These are phyloP conservation scores for Gracilaria gracilis DNA, from an alignment of 23 red algal genomes.

Conservation along the genomic window DNA sequence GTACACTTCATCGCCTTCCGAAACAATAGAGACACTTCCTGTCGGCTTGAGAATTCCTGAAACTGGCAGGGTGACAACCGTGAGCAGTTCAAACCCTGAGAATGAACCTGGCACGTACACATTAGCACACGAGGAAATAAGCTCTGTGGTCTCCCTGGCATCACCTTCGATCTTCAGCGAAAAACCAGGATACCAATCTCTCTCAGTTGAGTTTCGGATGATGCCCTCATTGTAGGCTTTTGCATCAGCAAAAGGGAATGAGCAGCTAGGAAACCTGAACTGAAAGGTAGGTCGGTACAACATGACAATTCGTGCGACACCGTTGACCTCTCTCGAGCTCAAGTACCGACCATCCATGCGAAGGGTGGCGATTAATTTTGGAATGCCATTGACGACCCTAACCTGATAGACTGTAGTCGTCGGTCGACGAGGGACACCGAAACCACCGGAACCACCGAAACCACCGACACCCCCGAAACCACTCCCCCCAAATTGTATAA, in stretches of 20 bases:
- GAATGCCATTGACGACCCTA: not conserved
- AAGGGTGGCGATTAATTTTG: slow-evolving; percentile 49
- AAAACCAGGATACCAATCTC: not conserved
- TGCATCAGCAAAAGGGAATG: not conserved
- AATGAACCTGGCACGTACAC: slow-evolving; percentile 29
- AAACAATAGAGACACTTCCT: slow-evolving; percentile 31
- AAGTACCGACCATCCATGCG: slow-evolving; percentile 52
- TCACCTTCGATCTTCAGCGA: not conserved
- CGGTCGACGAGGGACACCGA: not conserved
- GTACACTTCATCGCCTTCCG: slow-evolving; percentile 53
- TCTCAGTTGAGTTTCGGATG: not conserved
- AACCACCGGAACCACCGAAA: not conserved
- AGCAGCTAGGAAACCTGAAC: slow-evolving; percentile 17
- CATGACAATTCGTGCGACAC: slow-evolving; percentile 57
- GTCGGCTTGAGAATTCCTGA: slow-evolving; percentile 42
- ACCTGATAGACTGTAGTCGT: slow-evolving; percentile 58
- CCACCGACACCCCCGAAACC: no score
- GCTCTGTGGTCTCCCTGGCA: not conserved
- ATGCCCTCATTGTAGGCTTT: not conserved
- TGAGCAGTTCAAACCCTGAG: slow-evolving; percentile 57
- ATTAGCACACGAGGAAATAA: slow-evolving; percentile 1
- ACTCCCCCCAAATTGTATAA: no score
- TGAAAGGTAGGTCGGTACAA: not conserved
- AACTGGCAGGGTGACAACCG: slow-evolving; percentile 61
- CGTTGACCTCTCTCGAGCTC: slow-evolving; percentile 58